phyloP scores from a whole-genome alignment of 2,329 filamentous ascomycete species.

The Aureobasidium mangrovei region DNA sequence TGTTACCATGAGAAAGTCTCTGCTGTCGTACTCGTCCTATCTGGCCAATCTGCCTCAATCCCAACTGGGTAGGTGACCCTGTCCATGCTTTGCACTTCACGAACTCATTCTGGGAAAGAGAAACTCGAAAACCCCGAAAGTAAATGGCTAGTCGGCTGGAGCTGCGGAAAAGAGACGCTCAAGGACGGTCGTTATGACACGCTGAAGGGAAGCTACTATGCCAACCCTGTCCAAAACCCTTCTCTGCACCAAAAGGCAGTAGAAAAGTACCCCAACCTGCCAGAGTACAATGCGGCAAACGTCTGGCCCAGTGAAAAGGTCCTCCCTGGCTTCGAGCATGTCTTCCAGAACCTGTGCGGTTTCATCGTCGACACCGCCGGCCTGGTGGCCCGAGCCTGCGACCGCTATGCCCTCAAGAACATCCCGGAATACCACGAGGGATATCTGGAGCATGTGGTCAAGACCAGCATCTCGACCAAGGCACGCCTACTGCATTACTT shows the following conservation, averaged over 20 bases:
- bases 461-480: slow-evolving; percentile 79
- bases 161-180: slow-evolving; percentile 70
- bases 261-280: slow-evolving; percentile 55
- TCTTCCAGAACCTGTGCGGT: slow-evolving; percentile 66
- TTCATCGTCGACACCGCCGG: slow-evolving; percentile 85
- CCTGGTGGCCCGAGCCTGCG: slow-evolving; percentile 82
- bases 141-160: slow-evolving; percentile 64
- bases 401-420: slow-evolving; percentile 71
- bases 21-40: slow-evolving; percentile 82
- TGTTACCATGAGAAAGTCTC: slow-evolving; percentile 56
- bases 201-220: slow-evolving; percentile 75
- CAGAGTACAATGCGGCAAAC: slow-evolving; percentile 84
- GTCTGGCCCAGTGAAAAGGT: slow-evolving; percentile 67
- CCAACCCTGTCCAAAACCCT: slow-evolving; percentile 55
- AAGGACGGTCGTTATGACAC: slow-evolving; percentile 71
- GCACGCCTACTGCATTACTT: slow-evolving; percentile 91
- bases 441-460: slow-evolving; percentile 81
- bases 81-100: not conserved
- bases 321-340: slow-evolving; percentile 66
- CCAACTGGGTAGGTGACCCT: slow-evolving; percentile 53
- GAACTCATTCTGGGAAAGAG: slow-evolving; percentile 20
- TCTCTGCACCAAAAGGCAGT: slow-evolving; percentile 49
- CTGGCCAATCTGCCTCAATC: slow-evolving; percentile 68
- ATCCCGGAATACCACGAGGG: slow-evolving; percentile 66
- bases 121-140: slow-evolving; percentile 43